Conservation (phyloP, 2,329 filamentous ascomycete species). For the Calonectria ilicicola region DNA sequence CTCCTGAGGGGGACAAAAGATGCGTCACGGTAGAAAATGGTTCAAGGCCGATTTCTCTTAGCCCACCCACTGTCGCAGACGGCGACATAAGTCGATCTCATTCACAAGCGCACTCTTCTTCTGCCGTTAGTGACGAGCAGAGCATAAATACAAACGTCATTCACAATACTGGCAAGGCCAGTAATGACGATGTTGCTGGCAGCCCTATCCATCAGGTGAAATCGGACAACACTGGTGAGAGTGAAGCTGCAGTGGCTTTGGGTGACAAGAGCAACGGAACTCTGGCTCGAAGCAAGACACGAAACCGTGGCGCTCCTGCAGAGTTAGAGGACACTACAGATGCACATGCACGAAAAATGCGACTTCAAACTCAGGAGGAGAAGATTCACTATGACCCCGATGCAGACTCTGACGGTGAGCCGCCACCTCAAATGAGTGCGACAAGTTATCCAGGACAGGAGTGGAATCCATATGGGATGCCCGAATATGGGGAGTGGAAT, state of each 20-base stretch:
- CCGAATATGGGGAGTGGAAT: slow-evolving; percentile 45
- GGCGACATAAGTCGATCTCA: slow-evolving; percentile 27
- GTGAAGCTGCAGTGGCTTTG: neutral
- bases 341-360: slow-evolving; percentile 57
- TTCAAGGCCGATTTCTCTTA: slow-evolving; percentile 31
- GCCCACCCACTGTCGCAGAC: slow-evolving; percentile 25
- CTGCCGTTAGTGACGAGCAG: slow-evolving; percentile 21
- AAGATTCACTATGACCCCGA: slow-evolving; percentile 61
- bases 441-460: slow-evolving; percentile 79
- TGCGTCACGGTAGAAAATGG: slow-evolving; percentile 11
- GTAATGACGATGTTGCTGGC: neutral
- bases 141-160: neutral
- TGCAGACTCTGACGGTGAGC: slow-evolving; percentile 46
- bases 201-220: neutral
- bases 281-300: slow-evolving; percentile 4
- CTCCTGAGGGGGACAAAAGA: neutral
- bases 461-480: slow-evolving; percentile 69
- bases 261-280: slow-evolving; percentile 11
- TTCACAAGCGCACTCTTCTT: slow-evolving; percentile 23
- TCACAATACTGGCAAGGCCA: neutral
- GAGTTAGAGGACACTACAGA: slow-evolving; percentile 58
- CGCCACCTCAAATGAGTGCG: slow-evolving; percentile 70
- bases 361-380: slow-evolving; percentile 62
- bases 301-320: slow-evolving; percentile 38
- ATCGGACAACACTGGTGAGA: neutral